Base-by-base conservation (phyloP, 768 basidiomycete genomes). In the Trametes coccinea region DNA sequence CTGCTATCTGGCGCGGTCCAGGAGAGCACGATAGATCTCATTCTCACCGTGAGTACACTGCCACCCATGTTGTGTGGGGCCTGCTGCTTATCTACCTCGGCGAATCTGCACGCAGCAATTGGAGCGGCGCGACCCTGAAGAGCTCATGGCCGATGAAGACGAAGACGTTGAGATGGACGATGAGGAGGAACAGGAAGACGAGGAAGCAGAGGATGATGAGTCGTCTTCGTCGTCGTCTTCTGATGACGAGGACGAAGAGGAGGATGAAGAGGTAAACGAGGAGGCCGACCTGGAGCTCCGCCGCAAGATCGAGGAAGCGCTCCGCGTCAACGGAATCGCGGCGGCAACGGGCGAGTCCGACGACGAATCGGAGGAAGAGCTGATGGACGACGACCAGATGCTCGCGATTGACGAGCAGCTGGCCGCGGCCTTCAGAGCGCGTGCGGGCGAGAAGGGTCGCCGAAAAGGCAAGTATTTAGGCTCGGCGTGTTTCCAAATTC, bases 361-460 rank as follows among this genome's bases (percentile, higher is more conserved):
- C 48, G 85, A 80, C 40, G 81, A 79, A 4, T 78, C 74, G 43
- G 85, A 85, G 13, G 86, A 87, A 62, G 89, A 90, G 50, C 76
- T 88, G 31, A 89, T 96, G 88, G 91, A 97, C 71, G 96, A 99
- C 70, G 95, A 98, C 29, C 93, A 97, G 76, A 99, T 99, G 96
- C 87, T 98, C 81, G 90, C 90, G 37, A 85, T 98, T 30, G 96
- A 99, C 70, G 90, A 92, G 51, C 90, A 96, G 70, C 84, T 99
- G 6, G 93, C 92, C 4, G 84, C 88, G 53, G 87, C 94, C 33
- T 96, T 99, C 83, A 83, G 83, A 60, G 80, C 86, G 33, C 84
- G 86, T 61, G 77, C 82, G 27, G 79, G 80, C 58, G 86, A 83
- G 56, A 84, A 80, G 72, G 87, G 84, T 69, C 76, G 77, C 40